Conservation (phyloP, 345 rosid genomes). For the Hypericum androsaemum region DNA sequence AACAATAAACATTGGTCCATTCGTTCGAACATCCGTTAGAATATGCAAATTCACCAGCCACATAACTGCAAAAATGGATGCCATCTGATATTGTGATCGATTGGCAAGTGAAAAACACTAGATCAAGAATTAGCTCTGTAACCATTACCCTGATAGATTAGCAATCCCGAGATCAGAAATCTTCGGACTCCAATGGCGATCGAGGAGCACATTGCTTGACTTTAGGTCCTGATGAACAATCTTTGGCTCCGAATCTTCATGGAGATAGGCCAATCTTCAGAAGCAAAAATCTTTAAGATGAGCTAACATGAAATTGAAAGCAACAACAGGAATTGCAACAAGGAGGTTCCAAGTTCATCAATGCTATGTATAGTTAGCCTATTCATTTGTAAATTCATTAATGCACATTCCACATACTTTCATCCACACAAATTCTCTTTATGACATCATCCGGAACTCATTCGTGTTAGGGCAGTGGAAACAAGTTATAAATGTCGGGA, state of each 20-base stretch:
- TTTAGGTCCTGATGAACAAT: constrained; percentile 46
- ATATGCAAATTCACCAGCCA: constrained; percentile 19
- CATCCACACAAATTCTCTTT: no score
- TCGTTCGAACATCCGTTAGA: constrained; percentile 20
- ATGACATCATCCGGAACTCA: no score
- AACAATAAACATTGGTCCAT: constrained; percentile 51
- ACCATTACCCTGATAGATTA: constrained; percentile 11
- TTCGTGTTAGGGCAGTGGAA: no score
- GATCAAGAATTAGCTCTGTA: no score
- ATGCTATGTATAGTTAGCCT: no score
- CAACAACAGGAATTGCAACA: no score
- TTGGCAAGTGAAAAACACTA: no score
- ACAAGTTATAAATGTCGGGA: no score
- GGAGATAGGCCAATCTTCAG: constrained; percentile 62
- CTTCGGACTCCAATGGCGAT: constrained; percentile 70
- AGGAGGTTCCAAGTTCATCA: no score
- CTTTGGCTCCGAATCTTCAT: constrained; percentile 55
- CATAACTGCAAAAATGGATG: constrained; percentile 20
- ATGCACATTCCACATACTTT: no score
- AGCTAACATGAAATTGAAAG: not conserved
- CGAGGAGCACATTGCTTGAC: constrained; percentile 60
- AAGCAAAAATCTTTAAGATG: constrained; percentile 1
- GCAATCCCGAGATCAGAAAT: constrained; percentile 50
- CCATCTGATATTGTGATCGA: no score
- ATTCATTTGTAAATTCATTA: no score